Conservation (phyloP, 2,329 filamentous ascomycete species). For the Fusarium tanahbumbuense region DNA sequence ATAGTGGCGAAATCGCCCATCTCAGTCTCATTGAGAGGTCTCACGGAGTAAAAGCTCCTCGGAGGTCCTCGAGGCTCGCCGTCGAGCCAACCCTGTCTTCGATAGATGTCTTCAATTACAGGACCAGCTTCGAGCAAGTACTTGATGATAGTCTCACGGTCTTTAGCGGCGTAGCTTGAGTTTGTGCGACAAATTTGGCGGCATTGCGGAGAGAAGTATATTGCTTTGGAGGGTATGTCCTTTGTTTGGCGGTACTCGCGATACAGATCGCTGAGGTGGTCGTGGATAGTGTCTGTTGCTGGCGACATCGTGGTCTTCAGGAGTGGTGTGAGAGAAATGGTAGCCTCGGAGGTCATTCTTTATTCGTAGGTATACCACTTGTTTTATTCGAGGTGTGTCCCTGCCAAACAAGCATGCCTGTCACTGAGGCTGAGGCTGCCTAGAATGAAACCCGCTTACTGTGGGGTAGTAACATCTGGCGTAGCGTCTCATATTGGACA, state of each 20-base stretch:
- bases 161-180: neutral
- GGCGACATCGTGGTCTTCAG: neutral
- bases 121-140: constrained; percentile 3
- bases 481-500: neutral
- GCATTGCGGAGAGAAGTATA: constrained; percentile 6
- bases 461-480: neutral
- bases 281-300: accelerated
- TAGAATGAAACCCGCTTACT: neutral
- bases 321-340: accelerated
- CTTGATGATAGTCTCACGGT: neutral
- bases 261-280: neutral
- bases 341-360: accelerated
- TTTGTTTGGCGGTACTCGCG: constrained; percentile 6
- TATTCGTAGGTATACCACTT: accelerated
- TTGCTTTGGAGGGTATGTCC: neutral
- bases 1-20: neutral
- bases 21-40: neutral
- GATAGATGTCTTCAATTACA: neutral
- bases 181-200: constrained; percentile 20
- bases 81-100: neutral
- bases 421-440: neutral
- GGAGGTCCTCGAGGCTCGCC: neutral
- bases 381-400: neutral
- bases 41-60: neutral
- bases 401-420: neutral